Evolutionary conservation across 192 early-diverging fungal species (phyloP), one percentile per base, ranked within the genome.

Genomic region (Linderina pennispora): DNA sequence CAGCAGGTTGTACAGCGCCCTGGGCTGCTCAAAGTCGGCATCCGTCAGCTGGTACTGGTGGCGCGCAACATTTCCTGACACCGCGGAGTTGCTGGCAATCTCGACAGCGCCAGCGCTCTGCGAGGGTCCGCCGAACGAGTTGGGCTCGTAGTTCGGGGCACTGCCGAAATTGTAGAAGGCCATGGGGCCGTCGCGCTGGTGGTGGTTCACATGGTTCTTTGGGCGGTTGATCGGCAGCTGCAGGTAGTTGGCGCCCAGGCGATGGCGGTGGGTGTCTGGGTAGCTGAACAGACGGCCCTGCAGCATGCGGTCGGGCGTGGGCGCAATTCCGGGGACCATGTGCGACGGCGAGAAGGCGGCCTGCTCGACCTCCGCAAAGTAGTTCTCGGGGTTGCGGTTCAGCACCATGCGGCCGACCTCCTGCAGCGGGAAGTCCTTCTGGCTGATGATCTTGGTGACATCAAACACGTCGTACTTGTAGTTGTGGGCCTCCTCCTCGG

Each of bases 291-390:
- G 67, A 43, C 86, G 81, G 25, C 83, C 81, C 51, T 86, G 82
- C 47, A 86, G 70, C 71, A 88, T 77, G 38, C 75, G 77, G 62
- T 86, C 86, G 19, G 76, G 61, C 32, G 77, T 70, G 33, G 79
- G 69, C 18, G 80, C 81, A 34, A 88, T 83, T 40, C 86, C 86
- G 2, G 83, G 81, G 24, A 84, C 74, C 55, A 83, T 56, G 53
- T 80, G 71, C 20, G 82, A 81, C 11, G 82, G 81, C 56, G 79
- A 74, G 53, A 88, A 84, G 10, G 81, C 83, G 0, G 74, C 78
- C 51, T 87, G 85, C 73, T 87, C 85, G 45, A 70, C 76, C 64
- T 88, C 80, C 46, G 80, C 76, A 76, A 85, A 85, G 77, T 83
- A 85, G 63, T 88, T 82, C 45, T 81, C 78, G 36, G 80, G 80